These are phyloP conservation scores for Leptosphaerulina australis DNA, from an alignment of 2,329 filamentous ascomycete species.

Conservation along the genomic window DNA sequence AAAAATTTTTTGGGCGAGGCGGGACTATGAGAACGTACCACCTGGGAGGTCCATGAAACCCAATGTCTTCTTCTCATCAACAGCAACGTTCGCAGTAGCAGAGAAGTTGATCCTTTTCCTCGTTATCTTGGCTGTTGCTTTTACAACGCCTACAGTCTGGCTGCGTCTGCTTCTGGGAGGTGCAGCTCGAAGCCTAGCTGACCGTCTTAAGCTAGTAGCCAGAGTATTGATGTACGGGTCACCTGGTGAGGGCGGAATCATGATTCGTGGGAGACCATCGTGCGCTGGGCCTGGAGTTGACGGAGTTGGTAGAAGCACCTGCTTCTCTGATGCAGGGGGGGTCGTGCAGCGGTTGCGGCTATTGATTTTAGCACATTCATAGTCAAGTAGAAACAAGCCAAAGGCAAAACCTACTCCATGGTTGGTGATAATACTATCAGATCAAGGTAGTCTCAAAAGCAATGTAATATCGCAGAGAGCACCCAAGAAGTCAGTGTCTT, in stretches of 20 bases:
- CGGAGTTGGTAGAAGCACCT: not conserved
- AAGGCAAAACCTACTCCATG: slow-evolving; percentile 1
- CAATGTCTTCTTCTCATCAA: slow-evolving; percentile 7
- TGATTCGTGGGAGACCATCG: not conserved
- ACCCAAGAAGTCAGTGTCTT: not conserved
- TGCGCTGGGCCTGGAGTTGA: not conserved
- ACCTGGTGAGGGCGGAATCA: slow-evolving; percentile 1
- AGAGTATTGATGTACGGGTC: not conserved
- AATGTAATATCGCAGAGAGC: not conserved
- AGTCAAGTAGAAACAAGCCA: not conserved
- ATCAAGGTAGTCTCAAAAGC: not conserved
- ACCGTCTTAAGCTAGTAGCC: not conserved
- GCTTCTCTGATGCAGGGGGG: not conserved
- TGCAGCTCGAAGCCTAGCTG: not conserved
- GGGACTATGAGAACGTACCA: slow-evolving; percentile 14
- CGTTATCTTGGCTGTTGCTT: not conserved
- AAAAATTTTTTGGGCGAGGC: not conserved
- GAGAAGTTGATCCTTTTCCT: not conserved
- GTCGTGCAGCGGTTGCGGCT: not conserved
- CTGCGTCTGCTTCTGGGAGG: not conserved
- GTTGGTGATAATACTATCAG: not conserved
- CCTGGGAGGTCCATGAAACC: slow-evolving; percentile 32
- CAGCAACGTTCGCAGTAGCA: no score
- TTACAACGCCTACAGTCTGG: not conserved
- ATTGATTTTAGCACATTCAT: not conserved